phyloP scores from a whole-genome alignment of 306 rosid genomes.

The Vigna mungo region DNA sequence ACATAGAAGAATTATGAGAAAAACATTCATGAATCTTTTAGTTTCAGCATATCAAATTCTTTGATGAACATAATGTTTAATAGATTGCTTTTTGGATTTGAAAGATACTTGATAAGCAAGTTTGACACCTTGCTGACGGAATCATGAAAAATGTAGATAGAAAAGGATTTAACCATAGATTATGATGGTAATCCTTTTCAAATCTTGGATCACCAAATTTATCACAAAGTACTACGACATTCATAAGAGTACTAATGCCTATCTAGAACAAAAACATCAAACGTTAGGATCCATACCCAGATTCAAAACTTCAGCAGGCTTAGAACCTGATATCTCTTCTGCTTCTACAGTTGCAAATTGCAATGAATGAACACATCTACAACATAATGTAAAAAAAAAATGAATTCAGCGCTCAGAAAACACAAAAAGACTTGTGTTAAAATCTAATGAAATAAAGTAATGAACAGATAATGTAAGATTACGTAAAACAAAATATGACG shows the following conservation, averaged over 20 bases:
- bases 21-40: neutral
- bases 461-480: neutral
- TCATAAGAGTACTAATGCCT: neutral
- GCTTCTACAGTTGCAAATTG: constrained; percentile 75
- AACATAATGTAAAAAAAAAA: constrained; percentile 6
- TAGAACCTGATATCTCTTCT: constrained; percentile 83
- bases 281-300: constrained; percentile 62
- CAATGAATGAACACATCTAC: constrained; percentile 68
- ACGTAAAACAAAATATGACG: neutral
- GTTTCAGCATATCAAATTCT: neutral
- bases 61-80: constrained; percentile 11
- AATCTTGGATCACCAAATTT: constrained; percentile 15
- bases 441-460: constrained; percentile 9
- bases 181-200: neutral
- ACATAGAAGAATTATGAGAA: neutral
- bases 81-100: neutral
- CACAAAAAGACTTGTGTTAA: neutral
- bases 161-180: neutral
- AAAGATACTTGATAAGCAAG: constrained; percentile 17
- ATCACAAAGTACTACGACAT: neutral
- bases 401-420: neutral
- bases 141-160: neutral
- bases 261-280: constrained; percentile 17
- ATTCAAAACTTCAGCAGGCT: constrained; percentile 88
- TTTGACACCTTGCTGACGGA: neutral